A percentile compares a stretch with the other conserved stretches of the same genome.
Conservation (phyloP, 306 rosid species). For the Nissolia schottii region DNA sequence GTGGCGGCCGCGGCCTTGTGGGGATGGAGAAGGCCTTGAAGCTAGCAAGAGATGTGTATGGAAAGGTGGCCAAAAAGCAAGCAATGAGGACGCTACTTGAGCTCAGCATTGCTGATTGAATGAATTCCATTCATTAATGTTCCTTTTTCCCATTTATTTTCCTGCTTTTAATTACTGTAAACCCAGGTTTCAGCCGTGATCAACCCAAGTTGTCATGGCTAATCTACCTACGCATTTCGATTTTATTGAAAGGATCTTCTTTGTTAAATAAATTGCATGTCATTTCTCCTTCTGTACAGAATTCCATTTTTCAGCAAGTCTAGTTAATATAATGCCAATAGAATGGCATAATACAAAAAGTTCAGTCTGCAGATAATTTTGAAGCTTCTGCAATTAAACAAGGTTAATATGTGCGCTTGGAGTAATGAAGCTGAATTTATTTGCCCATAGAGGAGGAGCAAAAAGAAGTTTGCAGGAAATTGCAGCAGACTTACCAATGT, state of each 20-base stretch:
- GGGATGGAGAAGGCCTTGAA: conserved; percentile 57
- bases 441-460: not conserved
- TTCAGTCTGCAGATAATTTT: not conserved
- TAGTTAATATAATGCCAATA: not conserved
- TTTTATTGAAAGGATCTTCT: not conserved
- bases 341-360: too few relatives aligned
- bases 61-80: conserved; percentile 64
- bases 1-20: too few relatives aligned
- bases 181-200: not conserved
- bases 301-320: not conserved
- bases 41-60: conserved; percentile 66
- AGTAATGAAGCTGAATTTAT: not conserved
- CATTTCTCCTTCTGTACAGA: not conserved
- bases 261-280: not conserved
- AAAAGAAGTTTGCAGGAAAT: not conserved
- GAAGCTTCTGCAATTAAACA: not conserved
- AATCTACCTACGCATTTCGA: not conserved
- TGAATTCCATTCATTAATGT: not conserved
- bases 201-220: conserved; percentile 22
- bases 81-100: conserved; percentile 57
- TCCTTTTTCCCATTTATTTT: not conserved
- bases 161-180: not conserved
- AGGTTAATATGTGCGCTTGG: not conserved
- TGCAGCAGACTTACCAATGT: not conserved
- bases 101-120: conserved; percentile 35